Evolutionary conservation across 1,284 basidiomycete species (phyloP), one percentile per base, ranked within the genome.

Genomic region (Apiotrichum montevideense): DNA sequence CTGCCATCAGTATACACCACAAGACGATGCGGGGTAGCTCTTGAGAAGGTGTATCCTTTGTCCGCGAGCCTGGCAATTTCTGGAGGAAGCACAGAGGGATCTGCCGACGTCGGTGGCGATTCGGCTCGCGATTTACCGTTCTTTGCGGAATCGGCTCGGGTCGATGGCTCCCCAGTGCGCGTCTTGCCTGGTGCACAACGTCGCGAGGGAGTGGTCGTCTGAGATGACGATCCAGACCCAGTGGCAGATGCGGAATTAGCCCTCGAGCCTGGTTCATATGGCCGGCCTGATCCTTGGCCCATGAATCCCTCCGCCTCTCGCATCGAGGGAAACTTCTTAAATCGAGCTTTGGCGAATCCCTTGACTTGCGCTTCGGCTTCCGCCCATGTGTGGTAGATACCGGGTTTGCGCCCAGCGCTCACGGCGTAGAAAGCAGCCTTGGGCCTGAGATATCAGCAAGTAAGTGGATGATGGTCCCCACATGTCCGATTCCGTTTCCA

Each of bases 1-100:
- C 68, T 71, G 13, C 76, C 76, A 60, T 78, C 77, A 3, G 72
- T 74, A 56, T 75, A 76, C 3, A 72, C 75, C 13, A 77, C 67
- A 8, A 78, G 56, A 29, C 68, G 63, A 21, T 63, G 59, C 3
- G 64, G 59, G 3, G 54, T 0, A 4, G 55, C 52, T 8, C 63
- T 56, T 1, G 62, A 56, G 50, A 73, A 66, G 35, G 52, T 60
- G 61, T 67, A 74, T 13, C 73, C 73, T 14, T 65, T 56, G 21
- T 48, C 43, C 3, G 63, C 62, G n/a, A 68, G 58, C 33, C 39
- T 35, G 32, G 41, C 51, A 0, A 68, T 57, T 2, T 59, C 13
- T 0, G 57, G 35, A 1, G 70, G 64, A 0, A 69, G 59, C 7
- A 21, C 4, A 10, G 55, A 45, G 0, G 55, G 51, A 1, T 51